Base-by-base conservation (phyloP, 495 filamentous ascomycete species). In the Xylaria grammica region DNA sequence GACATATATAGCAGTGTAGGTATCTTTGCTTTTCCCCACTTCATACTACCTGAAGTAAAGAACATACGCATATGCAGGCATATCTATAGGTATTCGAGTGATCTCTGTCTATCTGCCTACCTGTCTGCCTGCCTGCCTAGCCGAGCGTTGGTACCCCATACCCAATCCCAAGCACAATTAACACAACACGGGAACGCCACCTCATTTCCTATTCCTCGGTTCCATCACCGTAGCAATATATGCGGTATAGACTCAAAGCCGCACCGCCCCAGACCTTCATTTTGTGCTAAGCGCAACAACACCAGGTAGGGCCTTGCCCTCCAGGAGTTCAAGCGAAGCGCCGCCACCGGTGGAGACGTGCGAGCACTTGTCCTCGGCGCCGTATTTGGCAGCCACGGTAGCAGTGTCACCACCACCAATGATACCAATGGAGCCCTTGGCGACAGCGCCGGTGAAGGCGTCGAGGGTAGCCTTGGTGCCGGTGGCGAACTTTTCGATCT, bases 351-450 rank as follows among this genome's bases (percentile, higher is more conserved):
- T 99, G 40, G 92, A 96, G 61, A 99, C 96, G 81, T 99, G 95
- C 81, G 92, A 96, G 76, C 98, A 85, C 86, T 97, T 96, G 78
- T 91, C 88, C 86, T 99, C 95, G 44, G 89, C 93, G 34, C 90
- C 89, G 74, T 97, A 98, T 85, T 99, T 97, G 74, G 94, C 94
- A 55, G 96, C 95, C 29, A 97, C 96, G 40, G 95, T 99, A 45
- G 95, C 95, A 48, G 95, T 99, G 79, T 99, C 95, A 76, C 95
- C 95, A 73, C 95, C 95, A 63, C 95, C 95, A 73, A 99, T 97
- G 80, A 99, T 98, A 69, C 97, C 96, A 67, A 92, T 96, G 80
- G 92, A 89, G 70, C 92, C 94, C 30, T 78, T 85, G 77, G 92
- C 78, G 32, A 89, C 89, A 54, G 92, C 96, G 10, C 79, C 79